Base-by-base conservation (phyloP, 805 yeast genomes). In the Kluyveromyces starmeri region DNA sequence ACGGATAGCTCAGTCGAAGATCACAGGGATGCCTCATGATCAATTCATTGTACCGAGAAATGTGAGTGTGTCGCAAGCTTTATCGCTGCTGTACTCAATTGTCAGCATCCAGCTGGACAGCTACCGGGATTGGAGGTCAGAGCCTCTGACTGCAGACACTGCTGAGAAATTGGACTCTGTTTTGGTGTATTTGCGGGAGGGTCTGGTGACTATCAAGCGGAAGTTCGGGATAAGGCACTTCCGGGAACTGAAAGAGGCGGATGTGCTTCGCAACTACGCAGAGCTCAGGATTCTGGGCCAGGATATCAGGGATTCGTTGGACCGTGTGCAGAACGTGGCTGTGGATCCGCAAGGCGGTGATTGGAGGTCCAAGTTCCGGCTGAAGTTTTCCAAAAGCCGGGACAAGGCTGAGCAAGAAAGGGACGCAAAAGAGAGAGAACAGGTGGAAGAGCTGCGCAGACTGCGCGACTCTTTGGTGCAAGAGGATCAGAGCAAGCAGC, bases 201-300 rank as follows among this genome's bases (percentile, higher is more conserved):
- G 59, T 7, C 21, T 55, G 2, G 35, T 30, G 11, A 38, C 38
- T 27, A 42, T 54, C 13, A 53, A 39, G 35, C 19, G 28, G 20
- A 20, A 34, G 37, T 27, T 23, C 38, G 15, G 34, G 33, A 24
- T 39, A 7, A 23, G 20, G 14, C 33, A 27, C 19, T 23, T 31
- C 9, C 20, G 30, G 2, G 24, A 12, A 5, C 18, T 33, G 20
- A 41, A 37, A 3, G 34, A 47, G 23, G 23, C 41, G 17, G 49
- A 46, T 4, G 39, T 42, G 17, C 31, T 34, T 19, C 37, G 27
- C 24, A 38, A 37, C 4, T 37, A 51, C 8, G 56, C 48, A 18
- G 50, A 52, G 32, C 38, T 54, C 12, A 48, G 52, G 23, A 43
- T 55, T n/a, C 35, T 55, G 3, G 55, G 47, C n/a, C 47, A 47